Base-by-base conservation (phyloP, 2,329 filamentous ascomycete genomes). In the Phaeophleospora eucalypticola region DNA sequence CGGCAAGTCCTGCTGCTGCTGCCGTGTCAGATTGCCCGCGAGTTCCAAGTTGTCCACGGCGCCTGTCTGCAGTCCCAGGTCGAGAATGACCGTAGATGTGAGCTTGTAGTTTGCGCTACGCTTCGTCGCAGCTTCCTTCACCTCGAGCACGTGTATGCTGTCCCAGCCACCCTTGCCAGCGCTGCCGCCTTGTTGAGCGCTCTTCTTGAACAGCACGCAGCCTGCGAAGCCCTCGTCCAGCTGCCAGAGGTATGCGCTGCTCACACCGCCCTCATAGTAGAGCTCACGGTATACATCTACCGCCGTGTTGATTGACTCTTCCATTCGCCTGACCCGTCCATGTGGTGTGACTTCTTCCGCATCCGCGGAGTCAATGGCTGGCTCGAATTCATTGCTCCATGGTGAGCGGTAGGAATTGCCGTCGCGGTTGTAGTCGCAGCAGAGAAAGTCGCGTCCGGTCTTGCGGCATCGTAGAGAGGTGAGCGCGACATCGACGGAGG, bases 351-450 rank as follows among this genome's bases (percentile, higher is more conserved):
- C 88, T 1, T 89, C 88, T 65, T 95, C 90, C 18, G 81, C 82
- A 40, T 81, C 80, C 41, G 77, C 78, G 56, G 79, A 79, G 56
- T 87, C 84, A 50, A 95, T 79, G 12, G 89, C 86, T 15, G 91
- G 93, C 67, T 97, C 89, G 69, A 98, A 98, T 71, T 95, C 87
- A 73, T 97, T 97, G 73, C 86, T 93, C 93, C 93, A 98, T n/a
- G 93, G 93, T 57, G 88, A 95, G 53, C 93, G 86, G 79, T 95
- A 95, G 72, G 87, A 94, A 74, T 96, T 91, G 53, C 93, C 93
- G 71, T 98, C 93, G 56, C 93, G 90, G 79, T 98, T 98, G 80
- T 98, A 98, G 79, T 98, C 93, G 78, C 93, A 98, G 64, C 96
- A 86, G 42, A 98, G 82, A 75, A 95, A 98, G 73, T 97, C 93